Evolutionary conservation across 805 yeast genomes (phyloP).

Genomic region (Yarrowia deformans): DNA sequence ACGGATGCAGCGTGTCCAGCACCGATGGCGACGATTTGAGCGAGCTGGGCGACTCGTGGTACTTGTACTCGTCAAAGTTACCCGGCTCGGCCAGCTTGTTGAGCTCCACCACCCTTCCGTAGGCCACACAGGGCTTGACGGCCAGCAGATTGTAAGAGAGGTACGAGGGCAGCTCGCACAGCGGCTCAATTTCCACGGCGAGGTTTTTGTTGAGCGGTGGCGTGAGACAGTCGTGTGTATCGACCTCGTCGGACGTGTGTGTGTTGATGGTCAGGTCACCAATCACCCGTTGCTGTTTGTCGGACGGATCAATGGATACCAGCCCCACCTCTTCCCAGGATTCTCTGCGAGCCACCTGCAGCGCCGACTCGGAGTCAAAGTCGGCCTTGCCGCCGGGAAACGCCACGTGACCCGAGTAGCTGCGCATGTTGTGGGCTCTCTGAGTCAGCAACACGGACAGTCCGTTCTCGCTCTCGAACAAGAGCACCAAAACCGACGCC

Average conservation of each 20-base stretch:
- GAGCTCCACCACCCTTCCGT: slow-evolving; percentile 35
- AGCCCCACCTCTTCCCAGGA: slow-evolving; percentile 88
- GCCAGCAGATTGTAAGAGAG: slow-evolving; percentile 81
- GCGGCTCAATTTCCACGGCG: slow-evolving; percentile 56
- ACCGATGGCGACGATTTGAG: slow-evolving; percentile 42
- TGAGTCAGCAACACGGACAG: slow-evolving; percentile 79
- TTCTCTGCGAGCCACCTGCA: slow-evolving; percentile 81
- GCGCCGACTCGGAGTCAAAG: slow-evolving; percentile 63
- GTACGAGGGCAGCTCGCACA: slow-evolving; percentile 76
- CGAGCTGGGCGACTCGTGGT: slow-evolving; percentile 41
- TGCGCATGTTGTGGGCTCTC: slow-evolving; percentile 69
- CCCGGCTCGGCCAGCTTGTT: slow-evolving; percentile 21
- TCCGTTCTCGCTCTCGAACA: slow-evolving; percentile 61
- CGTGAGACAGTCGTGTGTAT: slow-evolving; percentile 29
- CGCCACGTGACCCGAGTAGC: slow-evolving; percentile 89
- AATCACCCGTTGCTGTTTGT: neutral
- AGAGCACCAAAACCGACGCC: slow-evolving; percentile 77
- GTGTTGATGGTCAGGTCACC: slow-evolving; percentile 26
- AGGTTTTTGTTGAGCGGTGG: slow-evolving; percentile 23
- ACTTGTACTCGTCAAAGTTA: slow-evolving; percentile 7
- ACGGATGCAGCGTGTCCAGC: slow-evolving; percentile 31
- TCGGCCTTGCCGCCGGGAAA: slow-evolving; percentile 96
- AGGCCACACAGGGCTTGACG: slow-evolving; percentile 72
- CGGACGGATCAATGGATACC: slow-evolving; percentile 27
- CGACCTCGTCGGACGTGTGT: slow-evolving; percentile 16